Percentiles rank a stretch among this genome's conserved stretches.
Conservation (phyloP, 1,284 basidiomycete species). For the Rhodotorula sp. region DNA sequence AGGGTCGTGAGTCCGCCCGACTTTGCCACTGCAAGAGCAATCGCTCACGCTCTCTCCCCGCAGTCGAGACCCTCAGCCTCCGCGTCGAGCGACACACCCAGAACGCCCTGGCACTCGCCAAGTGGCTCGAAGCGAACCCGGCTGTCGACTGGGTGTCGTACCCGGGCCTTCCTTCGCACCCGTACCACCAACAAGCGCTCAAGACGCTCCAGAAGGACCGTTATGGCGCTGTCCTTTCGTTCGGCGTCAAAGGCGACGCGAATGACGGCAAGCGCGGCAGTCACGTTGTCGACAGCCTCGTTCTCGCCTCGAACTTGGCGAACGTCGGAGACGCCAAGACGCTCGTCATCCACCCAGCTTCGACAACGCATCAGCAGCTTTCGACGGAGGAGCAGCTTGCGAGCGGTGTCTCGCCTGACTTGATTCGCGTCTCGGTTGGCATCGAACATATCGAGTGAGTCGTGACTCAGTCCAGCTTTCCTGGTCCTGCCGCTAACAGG, state of each 20-base stretch:
- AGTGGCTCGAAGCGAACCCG: conserved; percentile 69
- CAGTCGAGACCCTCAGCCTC: conserved; percentile 75
- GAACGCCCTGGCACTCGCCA: conserved; percentile 71
- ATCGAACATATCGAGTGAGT: conserved; percentile 66
- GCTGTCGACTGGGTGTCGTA: conserved; percentile 69
- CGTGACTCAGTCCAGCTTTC: neutral
- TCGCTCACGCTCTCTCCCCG: too few species aligned
- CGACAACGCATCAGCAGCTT: conserved; percentile 80
- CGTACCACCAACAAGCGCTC: conserved; percentile 64
- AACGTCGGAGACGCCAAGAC: conserved; percentile 67
- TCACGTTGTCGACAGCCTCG: conserved; percentile 61
- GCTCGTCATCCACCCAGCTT: conserved; percentile 45
- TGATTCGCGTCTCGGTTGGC: conserved; percentile 75
- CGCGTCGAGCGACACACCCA: conserved; percentile 73
- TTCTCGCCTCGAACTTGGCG: conserved; percentile 30
- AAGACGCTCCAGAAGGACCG: conserved; percentile 52
- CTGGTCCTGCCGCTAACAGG: neutral
- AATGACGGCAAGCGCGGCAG: conserved; percentile 58
- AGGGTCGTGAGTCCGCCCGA: conserved; percentile 54
- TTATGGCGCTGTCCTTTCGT: conserved; percentile 76
- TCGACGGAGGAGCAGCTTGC: conserved; percentile 58
- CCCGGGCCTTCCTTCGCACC: conserved; percentile 68
- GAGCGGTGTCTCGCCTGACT: conserved; percentile 73
- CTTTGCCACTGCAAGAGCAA: too few species aligned
- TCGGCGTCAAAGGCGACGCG: conserved; percentile 66